A percentile compares a stretch with the other conserved stretches of the same genome.
Conservation (phyloP, 495 filamentous ascomycete genomes). For the Chaetomium tenue region DNA sequence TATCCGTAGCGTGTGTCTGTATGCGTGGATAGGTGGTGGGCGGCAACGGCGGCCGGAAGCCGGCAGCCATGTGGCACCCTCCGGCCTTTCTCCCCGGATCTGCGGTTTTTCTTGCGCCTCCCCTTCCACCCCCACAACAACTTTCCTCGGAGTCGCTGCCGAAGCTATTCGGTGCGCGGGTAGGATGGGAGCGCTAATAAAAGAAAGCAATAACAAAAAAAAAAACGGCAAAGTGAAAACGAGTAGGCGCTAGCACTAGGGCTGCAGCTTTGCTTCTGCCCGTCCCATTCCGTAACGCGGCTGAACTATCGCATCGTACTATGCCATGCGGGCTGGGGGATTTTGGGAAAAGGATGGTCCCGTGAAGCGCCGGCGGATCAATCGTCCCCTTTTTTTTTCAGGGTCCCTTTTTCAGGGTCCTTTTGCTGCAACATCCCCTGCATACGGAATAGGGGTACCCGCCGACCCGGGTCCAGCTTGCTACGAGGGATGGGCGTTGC, state of each 20-base stretch:
- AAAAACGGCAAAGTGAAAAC: not conserved
- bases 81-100: not conserved
- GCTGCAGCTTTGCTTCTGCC: too few relatives aligned
- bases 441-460: not conserved
- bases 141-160: not conserved
- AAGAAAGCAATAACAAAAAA: not conserved
- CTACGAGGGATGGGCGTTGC: not conserved
- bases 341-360: not conserved
- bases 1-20: not conserved
- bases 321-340: not conserved
- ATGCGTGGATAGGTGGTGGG: not conserved
- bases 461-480: not conserved
- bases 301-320: too few relatives aligned
- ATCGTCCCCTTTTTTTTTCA: not conserved
- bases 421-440: not conserved
- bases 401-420: not conserved
- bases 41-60: too few relatives aligned
- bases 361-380: not conserved
- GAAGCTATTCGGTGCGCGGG: slow-evolving; percentile 1
- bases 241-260: not conserved
- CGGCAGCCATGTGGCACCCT: too few relatives aligned
- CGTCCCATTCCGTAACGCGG: too few relatives aligned
- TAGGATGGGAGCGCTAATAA: not conserved
- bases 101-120: not conserved
- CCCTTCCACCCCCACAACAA: not conserved